Evolutionary conservation across 2,329 filamentous ascomycete species (phyloP).

Genomic region (Onygenales sp.): DNA sequence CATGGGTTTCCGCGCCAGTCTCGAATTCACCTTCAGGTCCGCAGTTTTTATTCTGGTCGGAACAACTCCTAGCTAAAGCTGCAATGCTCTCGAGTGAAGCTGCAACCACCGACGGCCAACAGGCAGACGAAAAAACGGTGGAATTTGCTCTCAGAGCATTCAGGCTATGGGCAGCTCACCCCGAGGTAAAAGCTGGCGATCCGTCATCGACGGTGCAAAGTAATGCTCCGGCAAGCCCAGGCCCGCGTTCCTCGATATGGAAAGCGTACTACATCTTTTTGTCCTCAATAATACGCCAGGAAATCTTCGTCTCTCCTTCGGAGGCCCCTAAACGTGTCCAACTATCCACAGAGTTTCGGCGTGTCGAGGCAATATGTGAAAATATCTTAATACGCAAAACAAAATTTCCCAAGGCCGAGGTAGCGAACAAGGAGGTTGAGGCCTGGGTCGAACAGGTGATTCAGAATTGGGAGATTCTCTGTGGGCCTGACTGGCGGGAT

Average conservation of each 20-base stretch:
- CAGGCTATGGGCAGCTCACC: conserved; percentile 35
- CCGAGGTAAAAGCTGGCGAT: conserved; percentile 23
- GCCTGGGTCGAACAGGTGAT: conserved; percentile 70
- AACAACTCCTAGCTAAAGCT: conserved; percentile 65
- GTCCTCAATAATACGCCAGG: conserved; percentile 61
- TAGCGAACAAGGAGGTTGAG: conserved; percentile 71
- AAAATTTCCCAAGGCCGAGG: conserved; percentile 73
- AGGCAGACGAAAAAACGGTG: conserved; percentile 18
- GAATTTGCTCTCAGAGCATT: conserved; percentile 39
- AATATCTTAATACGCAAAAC: conserved; percentile 67
- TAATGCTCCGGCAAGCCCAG: conserved; percentile 14
- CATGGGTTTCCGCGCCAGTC: conserved; percentile 43
- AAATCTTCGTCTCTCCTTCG: conserved; percentile 13
- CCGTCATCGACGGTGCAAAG: conserved; percentile 11
- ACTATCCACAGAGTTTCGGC: conserved; percentile 67
- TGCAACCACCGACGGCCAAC: conserved; percentile 20
- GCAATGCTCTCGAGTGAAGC: conserved; percentile 58
- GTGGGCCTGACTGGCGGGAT: conserved; percentile 70
- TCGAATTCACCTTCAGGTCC: conserved; percentile 40
- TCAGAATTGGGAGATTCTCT: conserved; percentile 75
- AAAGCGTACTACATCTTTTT: conserved; percentile 73
- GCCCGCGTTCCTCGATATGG: conserved; percentile 54
- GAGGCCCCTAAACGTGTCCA: conserved; percentile 44
- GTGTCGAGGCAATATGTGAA: conserved; percentile 72
- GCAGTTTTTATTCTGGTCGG: conserved; percentile 68